These are phyloP conservation scores for Torulaspora pretoriensis DNA, from an alignment of 1,139 yeast species.

Conservation along the genomic window DNA sequence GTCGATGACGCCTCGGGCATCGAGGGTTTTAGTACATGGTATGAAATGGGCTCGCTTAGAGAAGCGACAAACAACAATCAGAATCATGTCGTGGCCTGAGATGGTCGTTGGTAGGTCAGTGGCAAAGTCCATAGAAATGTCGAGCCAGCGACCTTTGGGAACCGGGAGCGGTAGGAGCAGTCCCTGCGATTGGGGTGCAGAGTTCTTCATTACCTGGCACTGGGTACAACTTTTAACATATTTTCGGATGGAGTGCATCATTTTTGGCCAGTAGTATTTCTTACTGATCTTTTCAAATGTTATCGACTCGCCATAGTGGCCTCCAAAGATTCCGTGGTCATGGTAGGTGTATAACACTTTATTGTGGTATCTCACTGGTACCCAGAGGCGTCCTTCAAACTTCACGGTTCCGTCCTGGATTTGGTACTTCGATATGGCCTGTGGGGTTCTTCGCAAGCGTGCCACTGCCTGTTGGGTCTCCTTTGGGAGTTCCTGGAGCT, in stretches of 20 bases:
- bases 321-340: not conserved
- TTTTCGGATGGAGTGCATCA: not conserved
- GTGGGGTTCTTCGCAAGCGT: not conserved
- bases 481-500: not conserved
- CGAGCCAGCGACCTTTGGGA: too few species aligned
- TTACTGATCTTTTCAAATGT: not conserved
- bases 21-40: too few species aligned
- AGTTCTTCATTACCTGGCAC: not conserved
- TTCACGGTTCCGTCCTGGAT: not conserved
- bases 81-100: too few species aligned
- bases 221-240: slow-evolving; percentile 2
- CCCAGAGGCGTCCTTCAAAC: not conserved
- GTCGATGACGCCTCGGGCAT: too few species aligned
- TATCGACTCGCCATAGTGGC: not conserved
- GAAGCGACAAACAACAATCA: too few species aligned
- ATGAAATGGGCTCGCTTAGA: too few species aligned
- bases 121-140: too few species aligned
- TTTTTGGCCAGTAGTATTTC: not conserved
- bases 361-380: not conserved
- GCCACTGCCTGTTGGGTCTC: not conserved
- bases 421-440: not conserved
- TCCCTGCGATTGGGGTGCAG: not conserved
- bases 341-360: not conserved
- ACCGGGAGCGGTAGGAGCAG: not conserved
- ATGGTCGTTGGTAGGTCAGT: too few species aligned